Percentiles rank a stretch among this genome's conserved stretches.
Conservation (phyloP, 208 protist genomes). For the Trypanosoma boissoni region DNA sequence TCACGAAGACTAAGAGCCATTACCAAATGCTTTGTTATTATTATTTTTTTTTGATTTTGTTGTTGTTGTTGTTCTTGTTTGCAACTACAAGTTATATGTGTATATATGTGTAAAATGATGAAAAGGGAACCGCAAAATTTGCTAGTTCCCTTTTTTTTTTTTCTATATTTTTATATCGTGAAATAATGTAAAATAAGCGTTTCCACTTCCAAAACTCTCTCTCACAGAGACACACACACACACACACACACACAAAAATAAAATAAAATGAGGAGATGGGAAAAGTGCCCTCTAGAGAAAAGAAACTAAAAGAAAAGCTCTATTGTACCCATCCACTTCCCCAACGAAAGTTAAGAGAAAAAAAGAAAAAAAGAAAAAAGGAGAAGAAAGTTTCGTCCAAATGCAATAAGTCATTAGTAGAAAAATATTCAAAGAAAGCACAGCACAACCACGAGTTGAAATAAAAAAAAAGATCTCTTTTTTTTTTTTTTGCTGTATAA, state of each 20-base stretch:
- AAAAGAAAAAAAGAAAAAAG: conserved; percentile 21
- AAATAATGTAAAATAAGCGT: no score
- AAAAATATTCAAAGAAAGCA: no score
- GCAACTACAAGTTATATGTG: conserved; percentile 2
- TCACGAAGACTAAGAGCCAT: conserved; percentile 27
- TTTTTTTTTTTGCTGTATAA: no score
- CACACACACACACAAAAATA: conserved; percentile 1
- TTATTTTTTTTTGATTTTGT: not conserved
- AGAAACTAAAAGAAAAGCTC: conserved; percentile 4
- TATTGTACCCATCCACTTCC: not conserved
- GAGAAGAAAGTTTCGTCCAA: not conserved
- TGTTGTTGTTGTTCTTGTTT: no score
- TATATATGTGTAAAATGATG: conserved; percentile 9
- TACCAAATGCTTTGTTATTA: not conserved
- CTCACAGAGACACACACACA: no score
- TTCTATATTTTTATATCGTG: no score
- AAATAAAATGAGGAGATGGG: conserved; percentile 1
- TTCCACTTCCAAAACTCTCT: no score
- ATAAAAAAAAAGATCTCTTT: no score
- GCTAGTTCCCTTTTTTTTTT: no score
- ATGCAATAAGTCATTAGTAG: not conserved
- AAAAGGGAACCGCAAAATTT: not conserved
- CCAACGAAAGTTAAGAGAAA: not conserved
- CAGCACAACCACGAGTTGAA: no score
- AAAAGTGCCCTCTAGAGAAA: conserved; percentile 8